A percentile compares a stretch with the other conserved stretches of the same genome.
phyloP scores from a whole-genome alignment of 768 basidiomycete genomes.

The Hygrocybe punicea region DNA sequence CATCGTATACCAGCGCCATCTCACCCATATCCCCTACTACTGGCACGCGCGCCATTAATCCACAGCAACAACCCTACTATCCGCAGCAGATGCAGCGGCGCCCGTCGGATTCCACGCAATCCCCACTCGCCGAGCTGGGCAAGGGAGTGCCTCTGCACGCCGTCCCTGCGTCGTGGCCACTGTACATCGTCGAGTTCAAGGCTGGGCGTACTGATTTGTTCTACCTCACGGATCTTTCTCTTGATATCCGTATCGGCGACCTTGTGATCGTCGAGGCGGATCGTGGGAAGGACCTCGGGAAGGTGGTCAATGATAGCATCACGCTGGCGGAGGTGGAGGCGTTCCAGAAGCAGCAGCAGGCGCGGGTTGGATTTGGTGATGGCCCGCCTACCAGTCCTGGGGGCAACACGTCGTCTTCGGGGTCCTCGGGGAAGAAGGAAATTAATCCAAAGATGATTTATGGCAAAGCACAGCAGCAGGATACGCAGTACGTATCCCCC shows the following conservation, averaged over 20 bases:
- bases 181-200: constrained; percentile 97
- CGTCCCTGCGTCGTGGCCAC: constrained; percentile 80
- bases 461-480: constrained; percentile 76
- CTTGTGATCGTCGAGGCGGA: constrained; percentile 97
- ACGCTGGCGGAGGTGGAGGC: constrained; percentile 87
- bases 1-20: constrained; percentile 39
- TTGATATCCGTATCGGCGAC: constrained; percentile 75
- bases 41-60: constrained; percentile 39
- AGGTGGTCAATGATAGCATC: constrained; percentile 87
- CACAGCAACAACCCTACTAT: constrained; percentile 47
- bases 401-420: constrained; percentile 19
- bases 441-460: constrained; percentile 97
- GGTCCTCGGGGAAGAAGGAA: constrained; percentile 64
- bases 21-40: constrained; percentile 57
- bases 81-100: constrained; percentile 38
- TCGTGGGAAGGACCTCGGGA: constrained; percentile 88
- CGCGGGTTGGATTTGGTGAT: constrained; percentile 40
- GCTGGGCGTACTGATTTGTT: constrained; percentile 94
- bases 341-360: constrained; percentile 79
- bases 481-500: constrained; percentile 71
- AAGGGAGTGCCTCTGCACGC: constrained; percentile 84
- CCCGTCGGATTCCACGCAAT: constrained; percentile 39
- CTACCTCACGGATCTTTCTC: constrained; percentile 69
- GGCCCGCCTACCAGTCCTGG: constrained; percentile 34
- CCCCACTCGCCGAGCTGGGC: constrained; percentile 60